Percentiles rank a stretch among this genome's conserved stretches.
phyloP scores from a whole-genome alignment of 2,329 filamentous ascomycete species.

The Lasiodiplodia hormozganensis region DNA sequence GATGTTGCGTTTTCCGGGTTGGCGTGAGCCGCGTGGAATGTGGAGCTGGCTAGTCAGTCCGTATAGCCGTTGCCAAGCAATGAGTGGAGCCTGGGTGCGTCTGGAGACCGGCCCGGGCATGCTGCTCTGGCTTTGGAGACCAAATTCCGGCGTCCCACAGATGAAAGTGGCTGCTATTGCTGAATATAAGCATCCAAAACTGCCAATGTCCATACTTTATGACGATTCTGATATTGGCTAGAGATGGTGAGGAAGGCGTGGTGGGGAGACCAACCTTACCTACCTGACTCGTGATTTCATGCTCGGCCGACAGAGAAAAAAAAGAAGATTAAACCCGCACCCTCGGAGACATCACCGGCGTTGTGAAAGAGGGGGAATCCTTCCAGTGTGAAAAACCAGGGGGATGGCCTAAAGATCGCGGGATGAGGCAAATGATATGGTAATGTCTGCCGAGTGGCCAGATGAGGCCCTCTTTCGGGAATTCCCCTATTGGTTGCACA shows the following conservation, averaged over 20 bases:
- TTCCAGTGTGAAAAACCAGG: neutral
- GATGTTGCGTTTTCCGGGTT: neutral
- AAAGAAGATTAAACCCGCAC: neutral
- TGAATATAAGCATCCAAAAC: neutral
- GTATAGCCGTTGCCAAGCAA: neutral
- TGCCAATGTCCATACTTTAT: neutral
- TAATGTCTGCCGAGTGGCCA: no score
- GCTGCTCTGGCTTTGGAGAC: no score
- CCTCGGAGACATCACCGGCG: neutral
- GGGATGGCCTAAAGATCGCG: neutral
- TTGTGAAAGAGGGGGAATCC: neutral
- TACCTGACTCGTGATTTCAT: conserved; percentile 1
- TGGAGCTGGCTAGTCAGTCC: conserved; percentile 19
- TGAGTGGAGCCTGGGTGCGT: neutral
- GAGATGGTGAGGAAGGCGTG: neutral
- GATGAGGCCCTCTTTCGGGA: no score
- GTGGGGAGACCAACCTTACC: neutral
- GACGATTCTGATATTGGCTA: neutral
- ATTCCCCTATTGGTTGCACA: neutral
- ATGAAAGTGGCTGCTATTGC: neutral
- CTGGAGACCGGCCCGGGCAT: neutral
- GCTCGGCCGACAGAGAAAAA: neutral
- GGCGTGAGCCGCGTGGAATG: neutral
- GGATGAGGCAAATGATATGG: no score
- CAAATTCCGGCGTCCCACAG: neutral